Evolutionary conservation across 1,284 basidiomycete species (phyloP), one percentile per base, ranked within the genome.

Genomic region (Mycena citricolor): DNA sequence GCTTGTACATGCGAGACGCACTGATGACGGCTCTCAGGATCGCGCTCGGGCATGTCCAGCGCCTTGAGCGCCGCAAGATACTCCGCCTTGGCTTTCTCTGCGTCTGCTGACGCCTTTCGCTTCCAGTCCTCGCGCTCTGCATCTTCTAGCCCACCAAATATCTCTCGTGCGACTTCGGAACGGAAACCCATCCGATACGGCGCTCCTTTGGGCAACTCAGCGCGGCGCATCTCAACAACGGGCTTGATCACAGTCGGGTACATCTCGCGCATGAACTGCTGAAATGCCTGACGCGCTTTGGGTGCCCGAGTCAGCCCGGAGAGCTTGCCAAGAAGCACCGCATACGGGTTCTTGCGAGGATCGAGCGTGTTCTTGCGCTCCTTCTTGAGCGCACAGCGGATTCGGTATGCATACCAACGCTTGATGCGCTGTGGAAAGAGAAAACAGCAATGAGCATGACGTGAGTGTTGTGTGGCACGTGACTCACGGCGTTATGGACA

Each of bases 351-450:
- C 17, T 40, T 35, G 4, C 21, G 24, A 14, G 38, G 38, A 30
- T 47, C 39, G 5, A 41, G 29, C 1, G 25, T 36, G 11, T 16
- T 22, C 2, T 28, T 13, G 4, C 21, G 19, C 1, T 20, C 28
- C 5, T 31, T 16, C 8, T 31, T 24, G 10, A 14, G 24, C 13
- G 23, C 6, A 2, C 30, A 29, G 17, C 34, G 19, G 35, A 44
- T 31, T 1, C 35, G 42, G 19, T 44, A 44, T 2, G 17, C 17
- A 16, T 23, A 44, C 42, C 42, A 44, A 23, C 42, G 35, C 4
- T 31, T 34, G 13, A 44, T 44, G 16, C 42, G 42, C 42, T 44
- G 28, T n/a, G n/a, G n/a, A n/a, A n/a, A 31, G 13, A 31, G 28
- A 19, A 11, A 22, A 19, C 28, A 8, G 13, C n/a, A 5, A 6